These are phyloP conservation scores for Chrysopogon serrulatus DNA, from an alignment of 176 grass and related monocot species.

Conservation along the genomic window DNA sequence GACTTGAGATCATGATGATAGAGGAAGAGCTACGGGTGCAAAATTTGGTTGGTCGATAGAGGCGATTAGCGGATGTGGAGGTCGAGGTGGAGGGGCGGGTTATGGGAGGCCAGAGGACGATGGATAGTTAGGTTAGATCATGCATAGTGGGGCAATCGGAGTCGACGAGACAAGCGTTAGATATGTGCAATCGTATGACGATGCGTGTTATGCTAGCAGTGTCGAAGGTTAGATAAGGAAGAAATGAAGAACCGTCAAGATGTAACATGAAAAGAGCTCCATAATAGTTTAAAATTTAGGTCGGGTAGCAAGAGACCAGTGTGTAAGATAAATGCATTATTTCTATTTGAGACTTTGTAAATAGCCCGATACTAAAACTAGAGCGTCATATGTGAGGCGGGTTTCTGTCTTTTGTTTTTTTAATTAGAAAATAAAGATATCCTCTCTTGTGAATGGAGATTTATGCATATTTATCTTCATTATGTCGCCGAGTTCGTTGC, in stretches of 20 bases:
- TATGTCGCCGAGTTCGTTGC: neutral
- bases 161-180: neutral
- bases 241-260: neutral
- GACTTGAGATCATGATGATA: neutral
- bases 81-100: neutral
- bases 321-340: neutral
- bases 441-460: neutral
- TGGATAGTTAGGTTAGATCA: neutral
- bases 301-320: neutral
- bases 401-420: neutral
- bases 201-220: neutral
- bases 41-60: neutral
- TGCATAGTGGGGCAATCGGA: neutral
- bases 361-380: neutral
- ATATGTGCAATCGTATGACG: neutral
- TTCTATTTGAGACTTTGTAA: neutral
- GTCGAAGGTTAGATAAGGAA: neutral
- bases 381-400: neutral
- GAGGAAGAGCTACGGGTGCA: neutral
- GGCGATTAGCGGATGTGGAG: neutral
- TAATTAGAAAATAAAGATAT: neutral
- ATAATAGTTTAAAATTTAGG: neutral
- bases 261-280: neutral
- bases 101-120: neutral
- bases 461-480: neutral